Base-by-base conservation (phyloP, 371 early-diverging fungal genomes). In the Mucor velutinosus region DNA sequence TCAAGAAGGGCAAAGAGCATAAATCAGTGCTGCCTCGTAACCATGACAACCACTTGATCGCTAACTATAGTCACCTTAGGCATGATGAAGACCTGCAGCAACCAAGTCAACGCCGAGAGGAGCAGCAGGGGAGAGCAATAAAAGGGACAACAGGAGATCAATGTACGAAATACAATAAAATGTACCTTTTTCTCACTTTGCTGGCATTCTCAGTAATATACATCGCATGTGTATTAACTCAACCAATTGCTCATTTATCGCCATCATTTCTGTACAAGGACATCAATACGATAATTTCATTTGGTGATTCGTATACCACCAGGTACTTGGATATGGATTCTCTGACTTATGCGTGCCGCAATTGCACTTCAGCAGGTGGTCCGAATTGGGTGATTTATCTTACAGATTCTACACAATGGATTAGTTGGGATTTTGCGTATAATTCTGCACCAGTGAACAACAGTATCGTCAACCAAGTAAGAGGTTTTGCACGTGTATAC, bases 221-320 rank as follows among this genome's bases (percentile, higher is more conserved):
- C n/a, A 15, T 56, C 17, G 57, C 17, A 30, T 32, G 32, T 12
- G 57, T 56, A 19, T 56, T 29, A 15, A 19, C 32, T 29, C 29
- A 30, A 7, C 45, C 66, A 37, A 21, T 33, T 35, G 8, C 14
- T 19, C 23, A 21, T 23, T 12, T 11, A 57, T 2, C 19, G 23
- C 17, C 39, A 10, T 15, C 60, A 0, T 71, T 77, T 62, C 45
- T 62, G 23, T 67, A 69, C 25, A 57, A 63, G 5, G 12, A 47
- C 3, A 72, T 75, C 17, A 65, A 72, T 27, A 80, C 80, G 2
- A 29, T 77, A 1, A 70, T 74, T 35, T 66, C 77, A 6, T 80
- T 80, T 74, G 80, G 80, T 27, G 80, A 80, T 33, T 80, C 80
- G 1, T 80, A 80, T 51, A 75, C 76, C 0, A 80, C 80, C 8